phyloP scores from a whole-genome alignment of 306 rosid genomes.

The barrel medic (Medicago truncatula) region MtrunA17r5.0-ANR NC_053045.1:31098001-31098500 shows the following conservation, averaged over 20 bases:
- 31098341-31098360: slow-evolving; percentile 39
- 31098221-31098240: background rate
- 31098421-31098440: slow-evolving; percentile 70
- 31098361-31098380: slow-evolving; percentile 45
- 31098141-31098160: slow-evolving; percentile 12
- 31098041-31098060: background rate
- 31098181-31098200: slow-evolving; percentile 50
- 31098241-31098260: background rate
- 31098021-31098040: background rate
- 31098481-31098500: slow-evolving; percentile 62
- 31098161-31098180: background rate
- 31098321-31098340: background rate
- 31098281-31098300: slow-evolving; percentile 60
- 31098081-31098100: background rate
- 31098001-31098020: slow-evolving; percentile 10
- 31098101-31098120: background rate
- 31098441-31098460: slow-evolving; percentile 52
- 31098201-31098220: background rate
- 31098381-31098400: slow-evolving; percentile 29
- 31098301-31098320: slow-evolving; percentile 41
- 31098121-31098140: background rate
- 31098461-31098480: slow-evolving; percentile 69
- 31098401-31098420: slow-evolving; percentile 45
- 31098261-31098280: background rate
- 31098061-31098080: background rate